Conservation (phyloP, 257 asterid genomes). For the Rhazya stricta region DNA sequence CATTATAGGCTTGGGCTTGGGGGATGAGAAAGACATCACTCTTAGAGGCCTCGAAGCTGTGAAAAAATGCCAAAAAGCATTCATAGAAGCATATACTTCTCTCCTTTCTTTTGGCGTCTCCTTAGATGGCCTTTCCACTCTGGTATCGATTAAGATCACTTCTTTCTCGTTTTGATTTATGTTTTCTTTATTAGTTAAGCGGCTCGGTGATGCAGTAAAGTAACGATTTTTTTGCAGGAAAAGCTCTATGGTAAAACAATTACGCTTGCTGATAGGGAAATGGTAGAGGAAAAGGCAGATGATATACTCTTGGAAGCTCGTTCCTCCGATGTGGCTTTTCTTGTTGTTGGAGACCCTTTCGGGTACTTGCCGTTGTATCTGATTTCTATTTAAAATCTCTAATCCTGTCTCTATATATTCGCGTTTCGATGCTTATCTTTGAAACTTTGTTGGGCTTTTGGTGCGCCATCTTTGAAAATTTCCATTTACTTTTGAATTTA, state of each 20-base stretch:
- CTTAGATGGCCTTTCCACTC: constrained; percentile 58
- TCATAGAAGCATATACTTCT: constrained; percentile 92
- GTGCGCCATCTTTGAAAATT: neutral
- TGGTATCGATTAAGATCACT: constrained; percentile 25
- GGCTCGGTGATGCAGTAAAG: constrained; percentile 10
- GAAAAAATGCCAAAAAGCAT: constrained; percentile 58
- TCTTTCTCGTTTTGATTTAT: neutral
- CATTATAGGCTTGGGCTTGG: constrained; percentile 73
- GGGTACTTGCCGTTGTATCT: constrained; percentile 39
- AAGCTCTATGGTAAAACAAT: constrained; percentile 64
- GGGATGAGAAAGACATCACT: constrained; percentile 83
- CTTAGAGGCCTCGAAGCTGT: constrained; percentile 86
- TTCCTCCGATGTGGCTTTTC: constrained; percentile 69
- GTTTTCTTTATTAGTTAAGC: neutral
- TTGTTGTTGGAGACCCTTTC: constrained; percentile 95
- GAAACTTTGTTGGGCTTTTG: neutral
- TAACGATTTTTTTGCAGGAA: constrained; percentile 49
- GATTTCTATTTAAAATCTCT: neutral
- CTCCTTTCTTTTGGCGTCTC: constrained; percentile 87
- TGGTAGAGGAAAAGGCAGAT: constrained; percentile 87
- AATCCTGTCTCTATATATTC: neutral
- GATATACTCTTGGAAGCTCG: constrained; percentile 68
- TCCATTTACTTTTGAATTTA: neutral
- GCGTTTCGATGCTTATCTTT: neutral
- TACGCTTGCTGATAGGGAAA: constrained; percentile 70